A percentile compares a stretch with the other conserved stretches of the same genome.
Evolutionary conservation across 2,329 filamentous ascomycete genomes (phyloP).

Genomic region (Fusarium verticillioides): DNA sequence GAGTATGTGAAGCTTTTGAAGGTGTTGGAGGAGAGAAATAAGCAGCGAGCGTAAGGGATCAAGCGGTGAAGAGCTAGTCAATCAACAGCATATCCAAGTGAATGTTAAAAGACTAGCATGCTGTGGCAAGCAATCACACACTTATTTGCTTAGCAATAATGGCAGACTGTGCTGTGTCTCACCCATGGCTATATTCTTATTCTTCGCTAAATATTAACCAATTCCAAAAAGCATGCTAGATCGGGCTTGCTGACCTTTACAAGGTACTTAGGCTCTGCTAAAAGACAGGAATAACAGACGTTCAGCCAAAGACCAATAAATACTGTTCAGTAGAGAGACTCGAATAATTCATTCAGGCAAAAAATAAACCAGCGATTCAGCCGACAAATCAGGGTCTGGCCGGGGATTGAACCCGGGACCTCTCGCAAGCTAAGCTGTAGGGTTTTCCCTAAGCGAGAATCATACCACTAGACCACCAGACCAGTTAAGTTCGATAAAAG

Average conservation of each 20-base stretch:
- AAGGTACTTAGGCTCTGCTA: no score
- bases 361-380: no score
- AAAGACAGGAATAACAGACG: no score
- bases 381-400: conserved; percentile 49
- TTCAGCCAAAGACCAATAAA: no score
- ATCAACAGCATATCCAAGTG: rapidly evolving
- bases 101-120: rapidly evolving
- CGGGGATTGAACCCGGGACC: conserved; percentile 61
- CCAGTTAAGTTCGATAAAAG: conserved; percentile 29
- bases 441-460: conserved; percentile 74
- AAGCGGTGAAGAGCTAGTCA: neutral
- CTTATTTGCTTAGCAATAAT: no score
- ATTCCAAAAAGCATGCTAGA: rapidly evolving
- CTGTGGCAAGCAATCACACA: rapidly evolving
- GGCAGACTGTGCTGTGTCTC: no score
- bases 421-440: conserved; percentile 54
- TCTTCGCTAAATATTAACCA: no score
- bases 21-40: neutral
- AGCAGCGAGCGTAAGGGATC: rapidly evolving
- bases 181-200: no score
- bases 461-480: conserved; percentile 74
- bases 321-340: no score
- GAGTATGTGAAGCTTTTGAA: neutral
- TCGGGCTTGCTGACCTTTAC: rapidly evolving
- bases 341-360: no score